These are phyloP conservation scores for Stagonosporopsis chrysanthemi DNA, from an alignment of 2,329 filamentous ascomycete genomes.

Conservation along the genomic window DNA sequence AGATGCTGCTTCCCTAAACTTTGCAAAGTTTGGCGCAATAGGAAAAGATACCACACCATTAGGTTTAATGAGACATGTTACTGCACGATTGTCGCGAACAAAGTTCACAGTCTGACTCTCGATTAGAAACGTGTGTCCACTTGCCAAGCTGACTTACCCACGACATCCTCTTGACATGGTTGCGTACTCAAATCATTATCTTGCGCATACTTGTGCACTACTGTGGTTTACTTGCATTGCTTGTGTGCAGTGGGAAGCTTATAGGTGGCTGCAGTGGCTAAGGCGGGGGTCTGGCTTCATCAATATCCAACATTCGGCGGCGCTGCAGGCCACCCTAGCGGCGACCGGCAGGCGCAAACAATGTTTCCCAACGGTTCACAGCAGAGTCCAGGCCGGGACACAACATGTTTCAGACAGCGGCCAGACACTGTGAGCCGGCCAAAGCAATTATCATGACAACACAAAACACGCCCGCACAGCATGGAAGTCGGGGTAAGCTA, in stretches of 20 bases:
- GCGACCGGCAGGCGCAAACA: constrained; percentile 10
- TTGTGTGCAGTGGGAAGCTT: neutral
- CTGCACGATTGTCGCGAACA: neutral
- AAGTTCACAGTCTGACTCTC: neutral
- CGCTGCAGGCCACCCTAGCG: constrained; percentile 7
- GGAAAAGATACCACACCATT: constrained; percentile 19
- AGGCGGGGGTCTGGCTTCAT: constrained; percentile 2
- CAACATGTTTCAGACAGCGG: constrained; percentile 14
- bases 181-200: neutral
- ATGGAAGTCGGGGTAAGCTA: neutral
- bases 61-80: constrained; percentile 11
- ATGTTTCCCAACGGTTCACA: constrained; percentile 22
- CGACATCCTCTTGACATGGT: neutral
- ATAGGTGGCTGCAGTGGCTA: neutral
- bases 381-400: constrained; percentile 14
- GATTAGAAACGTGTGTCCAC: neutral
- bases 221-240: neutral
- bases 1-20: neutral
- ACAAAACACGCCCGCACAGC: constrained; percentile 2
- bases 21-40: constrained; percentile 8
- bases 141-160: neutral
- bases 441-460: constrained; percentile 15
- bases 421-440: constrained; percentile 4
- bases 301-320: constrained; percentile 14
- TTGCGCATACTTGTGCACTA: neutral